Base-by-base conservation (phyloP, 306 rosid genomes). In the Quercus robur region DNA sequence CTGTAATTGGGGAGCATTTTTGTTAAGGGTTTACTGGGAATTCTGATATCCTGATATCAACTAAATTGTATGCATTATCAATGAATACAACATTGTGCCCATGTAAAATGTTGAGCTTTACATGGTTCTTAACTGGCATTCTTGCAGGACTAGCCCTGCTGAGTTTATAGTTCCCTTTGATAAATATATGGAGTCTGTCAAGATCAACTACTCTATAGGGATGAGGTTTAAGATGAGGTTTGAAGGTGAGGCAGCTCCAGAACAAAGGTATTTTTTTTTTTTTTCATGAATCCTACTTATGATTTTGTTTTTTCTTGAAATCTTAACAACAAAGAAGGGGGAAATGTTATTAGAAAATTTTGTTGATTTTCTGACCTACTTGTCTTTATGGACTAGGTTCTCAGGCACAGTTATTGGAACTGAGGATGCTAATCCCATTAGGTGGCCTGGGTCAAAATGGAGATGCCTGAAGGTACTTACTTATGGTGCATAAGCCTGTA, bases 161-260 rank as follows among this genome's bases (percentile, higher is more conserved):
- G 92, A 88, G 77, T 88, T 88, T 73, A 86, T 88, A 75, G 88
- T 88, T 81, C 92, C 92, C 62, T 82, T 62, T 68, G 87, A 86
- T 59, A 87, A 86, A 56, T 88, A 84, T 68, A 82, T 86, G 92
- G 90, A 84, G 85, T 82, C 88, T 21, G 61, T 80, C 8, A 86
- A 88, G 81, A 88, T 80, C 80, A 84, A 75, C 78, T 88, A 86
- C 62, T 80, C 92, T 20, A 86, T 86, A 49, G 92, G 92, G 51
- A 82, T 86, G 92, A 80, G 92, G 78, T 88, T 88, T 51, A 88
- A 88, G 73, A 88, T 88, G 92, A 84, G 84, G 56, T 88, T 88
- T 61, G 92, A 88, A 84, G 88, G 90, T 70, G 92, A 88, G 84
- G 92, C 86, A 75, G 92, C 92, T 46, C 90, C 92, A 55, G 92